Conservation (phyloP, 2,329 filamentous ascomycete species). For the Grosmannia penicillata region DNA sequence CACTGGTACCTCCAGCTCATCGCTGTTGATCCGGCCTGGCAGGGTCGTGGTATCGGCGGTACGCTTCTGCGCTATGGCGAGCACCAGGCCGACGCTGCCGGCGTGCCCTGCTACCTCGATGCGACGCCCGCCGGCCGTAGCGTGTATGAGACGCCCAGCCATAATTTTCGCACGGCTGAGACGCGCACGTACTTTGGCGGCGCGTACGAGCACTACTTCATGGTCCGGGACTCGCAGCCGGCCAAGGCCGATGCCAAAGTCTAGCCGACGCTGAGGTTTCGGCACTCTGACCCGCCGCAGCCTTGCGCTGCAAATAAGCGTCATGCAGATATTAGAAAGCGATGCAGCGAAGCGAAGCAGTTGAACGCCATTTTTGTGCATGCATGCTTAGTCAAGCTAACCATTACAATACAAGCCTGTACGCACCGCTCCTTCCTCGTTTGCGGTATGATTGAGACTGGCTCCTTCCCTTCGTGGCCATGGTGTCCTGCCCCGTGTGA, state of each 20-base stretch:
- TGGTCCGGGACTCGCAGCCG: constrained; percentile 12
- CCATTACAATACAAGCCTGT: no score
- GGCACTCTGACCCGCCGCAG: no score
- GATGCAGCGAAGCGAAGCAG: no score
- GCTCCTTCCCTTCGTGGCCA: no score
- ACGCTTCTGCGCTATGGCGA: constrained; percentile 32
- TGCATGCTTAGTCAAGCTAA: no score
- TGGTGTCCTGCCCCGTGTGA: no score
- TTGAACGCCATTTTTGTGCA: no score
- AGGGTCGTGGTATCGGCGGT: constrained; percentile 29
- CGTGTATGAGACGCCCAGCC: constrained; percentile 26
- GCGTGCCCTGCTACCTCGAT: constrained; percentile 31
- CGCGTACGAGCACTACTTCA: constrained; percentile 20
- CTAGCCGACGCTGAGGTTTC: no score
- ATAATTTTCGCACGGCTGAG: constrained; percentile 28
- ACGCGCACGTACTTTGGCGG: constrained; percentile 20
- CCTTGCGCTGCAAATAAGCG: no score
- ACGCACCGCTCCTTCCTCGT: no score
- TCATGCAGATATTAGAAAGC: no score
- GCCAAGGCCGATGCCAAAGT: neutral
- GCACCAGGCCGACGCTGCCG: constrained; percentile 26
- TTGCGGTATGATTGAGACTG: no score
- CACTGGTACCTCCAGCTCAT: constrained; percentile 36
- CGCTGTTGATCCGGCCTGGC: constrained; percentile 24
- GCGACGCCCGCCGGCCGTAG: constrained; percentile 30